Base-by-base conservation (phyloP, 2,329 filamentous ascomycete genomes). In the Plenodomus lindquistii region DNA sequence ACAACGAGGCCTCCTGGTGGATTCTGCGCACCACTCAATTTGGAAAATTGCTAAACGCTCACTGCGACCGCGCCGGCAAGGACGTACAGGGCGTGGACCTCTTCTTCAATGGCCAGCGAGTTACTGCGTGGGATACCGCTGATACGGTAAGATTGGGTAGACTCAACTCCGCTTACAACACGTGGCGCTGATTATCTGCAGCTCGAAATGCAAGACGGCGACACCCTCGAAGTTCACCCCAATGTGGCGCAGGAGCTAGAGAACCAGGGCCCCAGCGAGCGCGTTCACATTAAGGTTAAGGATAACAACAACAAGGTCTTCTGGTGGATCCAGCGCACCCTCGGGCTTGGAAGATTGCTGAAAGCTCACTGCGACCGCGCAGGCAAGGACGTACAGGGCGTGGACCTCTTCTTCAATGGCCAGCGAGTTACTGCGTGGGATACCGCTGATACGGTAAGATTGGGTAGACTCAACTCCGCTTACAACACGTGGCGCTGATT, bases 271-370 rank as follows among this genome's bases (percentile, higher is more conserved):
- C 77, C 79, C 46, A 79, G 79, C 22, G 93, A 97, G 77, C 94
- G 99, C 75, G 80, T 99, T 4, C 99, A 99, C 78, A 97, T 99
- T 78, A 99, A 99, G 74, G 94, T 99, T 13, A 97, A 94, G 0
- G 94, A 99, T 66, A 97, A 96, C 79, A 99, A n/a, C n/a, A n/a
- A 99, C 73, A 94, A 99, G 73, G 93, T 99, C 65, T 99, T 97
- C 75, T 99, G 99, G 81, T 99, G 99, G 81, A 99, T 99, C 79
- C 99, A 99, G 86, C 85, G 92, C 31, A 91, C 88, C 18, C 99
- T 94, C 1, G 89, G 91, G 73, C 84, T 99, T 1, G 94, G 96
- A 78, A 99, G 99, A 80, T 81, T 99, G 46, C 99, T 99, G 94
- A 88, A 91, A 54, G 94, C 94, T 17, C 99, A 97, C 74, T 99